Base-by-base conservation (phyloP, 257 asterid genomes). In the Nicotiana otophora region DNA sequence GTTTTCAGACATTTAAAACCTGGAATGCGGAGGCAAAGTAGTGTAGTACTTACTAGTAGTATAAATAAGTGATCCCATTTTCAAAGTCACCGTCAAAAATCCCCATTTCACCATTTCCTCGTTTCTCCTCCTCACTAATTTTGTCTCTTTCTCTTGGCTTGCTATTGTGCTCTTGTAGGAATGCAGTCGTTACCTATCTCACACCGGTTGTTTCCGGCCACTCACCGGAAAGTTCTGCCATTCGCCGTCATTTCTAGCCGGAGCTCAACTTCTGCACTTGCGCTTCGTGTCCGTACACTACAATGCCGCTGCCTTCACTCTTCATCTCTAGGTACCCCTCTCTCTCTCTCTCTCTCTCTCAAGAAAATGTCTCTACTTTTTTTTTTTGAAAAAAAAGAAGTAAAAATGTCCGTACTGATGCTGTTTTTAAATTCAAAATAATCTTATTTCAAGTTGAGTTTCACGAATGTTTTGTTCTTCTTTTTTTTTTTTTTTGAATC, bases 131-230 rank as follows among this genome's bases (percentile, higher is more conserved):
- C 86, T 16, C 33, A 51, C 85, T 58, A 23, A 23, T 23, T 15
- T 77, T 19, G 84, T 19, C 78, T 26, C 28, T 65, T 78, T 54
- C 81, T n/a, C 46, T 7, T 39, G 10, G 3, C 10, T 7, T 39
- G 2, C 30, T 42, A 12, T 2, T 42, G 51, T 42, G 12, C 51
- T 9, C 3, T 42, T 42, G 51, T 9, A 8, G 83, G 51, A 81
- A 91, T 91, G 97, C 93, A 92, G 57, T 87, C 88, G 60, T 26
- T 83, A 17, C 64, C 88, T 4, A 55, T 82, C 60, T 46, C 85
- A 62, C 86, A 70, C 58, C 87, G 83, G 30, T 85, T 87, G 15
- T 83, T 88, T 46, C 87, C 84, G 54, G 46, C 82, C 67, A 81
- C 54, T 74, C 72, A 82, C 86, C 84, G 84, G 19, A 36, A 82